A percentile compares a stretch with the other conserved stretches of the same genome.
phyloP scores from a whole-genome alignment of 306 rosid genomes.

The Dryas drummondii region DNA sequence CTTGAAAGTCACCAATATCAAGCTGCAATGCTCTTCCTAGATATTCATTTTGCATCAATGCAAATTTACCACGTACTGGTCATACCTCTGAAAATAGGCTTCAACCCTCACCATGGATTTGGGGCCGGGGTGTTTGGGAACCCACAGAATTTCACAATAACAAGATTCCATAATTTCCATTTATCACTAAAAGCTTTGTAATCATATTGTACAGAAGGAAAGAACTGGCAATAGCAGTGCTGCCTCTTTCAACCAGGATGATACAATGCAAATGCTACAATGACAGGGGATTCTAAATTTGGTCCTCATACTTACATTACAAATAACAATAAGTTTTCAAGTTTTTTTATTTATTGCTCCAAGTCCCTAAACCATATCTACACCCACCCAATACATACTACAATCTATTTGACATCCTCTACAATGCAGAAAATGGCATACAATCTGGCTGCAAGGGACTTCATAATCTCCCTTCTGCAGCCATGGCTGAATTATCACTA shows the following conservation, averaged over 20 bases:
- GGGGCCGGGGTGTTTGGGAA: no score
- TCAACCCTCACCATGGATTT: no score
- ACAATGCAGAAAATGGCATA: neutral
- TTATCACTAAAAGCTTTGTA: neutral
- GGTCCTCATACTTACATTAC: neutral
- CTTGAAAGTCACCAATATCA: no score
- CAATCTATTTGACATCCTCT: constrained; percentile 15
- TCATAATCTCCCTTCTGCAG: constrained; percentile 10
- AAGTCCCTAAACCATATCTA: neutral
- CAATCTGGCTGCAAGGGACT: neutral
- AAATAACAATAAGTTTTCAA: neutral
- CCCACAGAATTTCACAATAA: no score
- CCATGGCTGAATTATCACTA: constrained; percentile 13
- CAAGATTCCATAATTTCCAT: no score
- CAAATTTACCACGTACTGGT: no score
- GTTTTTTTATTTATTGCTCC: neutral
- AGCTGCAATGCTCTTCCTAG: no score
- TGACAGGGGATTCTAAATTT: neutral
- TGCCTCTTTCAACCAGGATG: neutral
- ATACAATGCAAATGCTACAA: neutral
- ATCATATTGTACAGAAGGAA: neutral
- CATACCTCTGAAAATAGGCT: no score
- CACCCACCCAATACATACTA: neutral
- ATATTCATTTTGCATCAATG: no score
- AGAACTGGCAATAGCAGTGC: neutral